Conservation (phyloP, 2,329 filamentous ascomycete species). For the Chaetomiaceae sp. region DNA sequence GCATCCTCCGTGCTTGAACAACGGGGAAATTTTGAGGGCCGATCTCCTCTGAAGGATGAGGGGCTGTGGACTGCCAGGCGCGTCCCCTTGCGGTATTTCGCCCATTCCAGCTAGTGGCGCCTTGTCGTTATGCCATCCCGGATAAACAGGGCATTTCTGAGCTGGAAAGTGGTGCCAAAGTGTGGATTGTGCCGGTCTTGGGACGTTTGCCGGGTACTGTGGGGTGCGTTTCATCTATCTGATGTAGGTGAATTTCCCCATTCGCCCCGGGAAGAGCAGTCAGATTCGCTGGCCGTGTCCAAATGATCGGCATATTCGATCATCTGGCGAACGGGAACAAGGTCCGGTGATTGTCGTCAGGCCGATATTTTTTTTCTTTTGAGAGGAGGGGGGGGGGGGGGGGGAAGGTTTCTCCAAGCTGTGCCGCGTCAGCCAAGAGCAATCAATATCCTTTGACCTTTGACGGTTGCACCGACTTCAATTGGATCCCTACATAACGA, state of each 20-base stretch:
- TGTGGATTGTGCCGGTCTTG: background rate
- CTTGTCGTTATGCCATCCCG: constrained; percentile 3
- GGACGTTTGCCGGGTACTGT: constrained; percentile 6
- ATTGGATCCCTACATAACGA: no score
- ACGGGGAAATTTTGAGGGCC: constrained; percentile 2
- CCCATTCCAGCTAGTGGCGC: background rate
- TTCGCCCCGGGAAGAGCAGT: constrained; percentile 2
- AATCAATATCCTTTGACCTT: no score
- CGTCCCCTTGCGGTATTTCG: constrained; percentile 4
- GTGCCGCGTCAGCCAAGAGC: no score
- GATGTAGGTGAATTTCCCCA: background rate
- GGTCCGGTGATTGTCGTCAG: background rate
- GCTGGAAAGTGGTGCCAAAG: background rate
- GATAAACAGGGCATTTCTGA: constrained; percentile 3
- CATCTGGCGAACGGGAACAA: constrained; percentile 9
- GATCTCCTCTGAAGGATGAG: background rate
- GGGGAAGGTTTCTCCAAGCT: no score
- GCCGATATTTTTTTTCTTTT: no score
- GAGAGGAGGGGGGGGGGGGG: no score
- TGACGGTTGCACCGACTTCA: no score
- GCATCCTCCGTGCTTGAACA: background rate
- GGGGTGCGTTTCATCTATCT: constrained; percentile 17
- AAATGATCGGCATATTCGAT: constrained; percentile 9
- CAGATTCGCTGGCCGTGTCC: background rate
- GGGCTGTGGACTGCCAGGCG: background rate